A percentile compares a stretch with the other conserved stretches of the same genome.
Evolutionary conservation across 106 monocot species (phyloP).

Genomic region (Dendrobium huoshanense): DNA sequence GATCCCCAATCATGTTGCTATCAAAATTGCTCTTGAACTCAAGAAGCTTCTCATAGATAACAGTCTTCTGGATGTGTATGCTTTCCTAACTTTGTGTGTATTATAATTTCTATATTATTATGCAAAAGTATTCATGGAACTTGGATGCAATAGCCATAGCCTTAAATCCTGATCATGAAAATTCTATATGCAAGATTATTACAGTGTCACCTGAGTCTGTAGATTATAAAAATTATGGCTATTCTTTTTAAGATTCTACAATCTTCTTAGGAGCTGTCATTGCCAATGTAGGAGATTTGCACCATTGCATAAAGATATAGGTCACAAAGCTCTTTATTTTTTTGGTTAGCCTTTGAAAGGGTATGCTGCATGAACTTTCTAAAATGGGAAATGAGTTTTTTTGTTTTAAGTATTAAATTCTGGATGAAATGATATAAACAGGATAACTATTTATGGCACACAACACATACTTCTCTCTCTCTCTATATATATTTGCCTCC

Average conservation of each 20-base stretch:
- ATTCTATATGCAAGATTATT: not conserved
- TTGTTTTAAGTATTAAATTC: not conserved
- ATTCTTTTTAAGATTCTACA: not conserved
- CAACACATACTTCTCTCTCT: no score
- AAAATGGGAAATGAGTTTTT: not conserved
- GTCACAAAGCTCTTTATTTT: not conserved
- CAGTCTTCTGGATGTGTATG: slow-evolving; percentile 99
- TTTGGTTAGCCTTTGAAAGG: not conserved
- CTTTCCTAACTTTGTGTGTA: slow-evolving; percentile 2
- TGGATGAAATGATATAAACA: not conserved
- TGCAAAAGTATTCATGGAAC: not conserved
- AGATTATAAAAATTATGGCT: not conserved
- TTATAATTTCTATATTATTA: not conserved
- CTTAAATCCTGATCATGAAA: not conserved
- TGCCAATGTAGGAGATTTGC: not conserved
- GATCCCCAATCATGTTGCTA: slow-evolving; percentile 98
- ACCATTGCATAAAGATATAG: not conserved
- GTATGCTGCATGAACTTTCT: not conserved
- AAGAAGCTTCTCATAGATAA: slow-evolving; percentile 98
- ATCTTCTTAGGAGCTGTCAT: not conserved
- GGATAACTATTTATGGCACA: not conserved
- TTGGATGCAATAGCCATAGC: not conserved
- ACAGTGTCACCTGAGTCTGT: not conserved
- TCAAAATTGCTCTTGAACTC: slow-evolving; percentile 96
- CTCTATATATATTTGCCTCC: no score